Evolutionary conservation across 2,329 filamentous ascomycete species (phyloP).

Genomic region (Sarocladium kiliense): DNA sequence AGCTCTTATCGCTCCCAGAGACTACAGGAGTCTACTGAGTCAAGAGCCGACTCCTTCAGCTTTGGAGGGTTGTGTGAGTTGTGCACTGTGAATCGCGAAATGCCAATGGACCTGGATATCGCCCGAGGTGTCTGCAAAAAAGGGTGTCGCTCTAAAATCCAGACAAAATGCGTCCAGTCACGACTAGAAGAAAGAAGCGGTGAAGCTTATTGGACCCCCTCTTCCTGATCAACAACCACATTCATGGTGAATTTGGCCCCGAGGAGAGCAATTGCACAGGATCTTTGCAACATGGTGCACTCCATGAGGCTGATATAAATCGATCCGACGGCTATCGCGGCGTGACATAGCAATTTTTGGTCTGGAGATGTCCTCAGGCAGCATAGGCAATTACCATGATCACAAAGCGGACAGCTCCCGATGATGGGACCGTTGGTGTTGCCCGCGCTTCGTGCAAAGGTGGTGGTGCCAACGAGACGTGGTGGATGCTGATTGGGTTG

Average conservation of each 20-base stretch:
- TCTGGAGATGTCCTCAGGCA: background rate
- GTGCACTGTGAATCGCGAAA: background rate
- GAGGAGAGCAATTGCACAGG: no score
- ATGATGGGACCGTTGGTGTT: conserved; percentile 3
- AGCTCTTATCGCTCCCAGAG: background rate
- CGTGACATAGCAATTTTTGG: background rate
- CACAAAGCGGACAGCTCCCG: conserved; percentile 5
- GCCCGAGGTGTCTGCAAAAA: background rate
- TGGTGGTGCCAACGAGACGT: conserved; percentile 12
- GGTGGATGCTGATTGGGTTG: conserved; percentile 13
- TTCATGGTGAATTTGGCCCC: no score
- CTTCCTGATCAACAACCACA: background rate
- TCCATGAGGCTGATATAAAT: no score
- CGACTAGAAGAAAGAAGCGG: background rate
- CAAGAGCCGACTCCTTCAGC: no score
- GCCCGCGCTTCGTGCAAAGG: background rate
- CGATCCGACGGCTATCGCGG: background rate
- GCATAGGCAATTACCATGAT: background rate
- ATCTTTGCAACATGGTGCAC: no score
- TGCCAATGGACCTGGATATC: background rate
- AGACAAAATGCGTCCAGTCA: background rate
- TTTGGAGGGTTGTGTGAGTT: background rate
- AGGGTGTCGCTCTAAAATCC: conserved; percentile 2
- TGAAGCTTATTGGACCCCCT: background rate
- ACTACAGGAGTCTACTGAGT: background rate